Evolutionary conservation across 1,284 basidiomycete genomes (phyloP).

Genomic region (Ustanciosporium gigantosporum): DNA sequence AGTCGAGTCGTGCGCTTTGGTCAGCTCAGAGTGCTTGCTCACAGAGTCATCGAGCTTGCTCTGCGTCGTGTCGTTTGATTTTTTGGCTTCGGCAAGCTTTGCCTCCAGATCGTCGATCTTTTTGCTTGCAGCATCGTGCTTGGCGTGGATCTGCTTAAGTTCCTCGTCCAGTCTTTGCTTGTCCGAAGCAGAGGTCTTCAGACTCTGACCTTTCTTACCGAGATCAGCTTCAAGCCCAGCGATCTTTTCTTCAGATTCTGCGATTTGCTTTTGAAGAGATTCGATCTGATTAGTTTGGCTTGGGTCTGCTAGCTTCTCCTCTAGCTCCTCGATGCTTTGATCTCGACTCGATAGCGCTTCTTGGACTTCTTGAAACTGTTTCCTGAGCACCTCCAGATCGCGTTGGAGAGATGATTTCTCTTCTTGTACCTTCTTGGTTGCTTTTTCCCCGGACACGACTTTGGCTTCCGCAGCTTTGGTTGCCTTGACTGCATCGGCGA

Average conservation of each 20-base stretch:
- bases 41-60: background rate
- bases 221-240: constrained; percentile 23
- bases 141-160: constrained; percentile 4
- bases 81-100: constrained; percentile 11
- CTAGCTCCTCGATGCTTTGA: constrained; percentile 13
- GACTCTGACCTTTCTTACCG: constrained; percentile 7
- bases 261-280: constrained; percentile 10
- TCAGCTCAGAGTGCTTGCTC: background rate
- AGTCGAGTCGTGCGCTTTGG: background rate
- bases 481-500: background rate
- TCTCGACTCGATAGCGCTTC: constrained; percentile 5
- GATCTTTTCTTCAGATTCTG: constrained; percentile 10
- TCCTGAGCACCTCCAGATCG: constrained; percentile 6
- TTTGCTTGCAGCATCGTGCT: constrained; percentile 2
- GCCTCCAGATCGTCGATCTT: constrained; percentile 3
- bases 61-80: background rate
- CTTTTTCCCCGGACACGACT: background rate
- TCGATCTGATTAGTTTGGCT: constrained; percentile 35
- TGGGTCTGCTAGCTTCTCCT: constrained; percentile 29
- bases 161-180: constrained; percentile 9
- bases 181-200: constrained; percentile 4
- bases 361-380: constrained; percentile 19
- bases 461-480: constrained; percentile 6
- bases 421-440: constrained; percentile 14
- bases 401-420: constrained; percentile 13